Conservation (phyloP, 2,329 filamentous ascomycete genomes). For the Venturia nashicola region DNA sequence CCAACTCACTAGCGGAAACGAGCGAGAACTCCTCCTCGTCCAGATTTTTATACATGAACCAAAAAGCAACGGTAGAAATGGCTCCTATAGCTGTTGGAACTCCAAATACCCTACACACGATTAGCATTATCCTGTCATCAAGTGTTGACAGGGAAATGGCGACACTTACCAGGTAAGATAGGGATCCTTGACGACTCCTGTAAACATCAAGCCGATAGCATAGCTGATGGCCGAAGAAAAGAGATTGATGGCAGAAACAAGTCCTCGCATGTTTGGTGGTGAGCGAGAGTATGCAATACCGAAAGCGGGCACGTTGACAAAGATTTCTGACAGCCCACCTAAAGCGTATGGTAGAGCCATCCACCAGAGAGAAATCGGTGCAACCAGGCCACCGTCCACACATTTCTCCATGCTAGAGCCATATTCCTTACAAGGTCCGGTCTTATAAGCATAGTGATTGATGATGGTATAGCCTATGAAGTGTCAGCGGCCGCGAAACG, state of each 20-base stretch:
- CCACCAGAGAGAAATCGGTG: conserved; percentile 4
- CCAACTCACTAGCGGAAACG: not conserved
- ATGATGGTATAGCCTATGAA: not conserved
- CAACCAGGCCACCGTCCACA: not conserved
- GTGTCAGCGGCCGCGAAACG: not conserved
- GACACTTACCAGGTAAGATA: conserved; percentile 7
- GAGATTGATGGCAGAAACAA: conserved; percentile 38
- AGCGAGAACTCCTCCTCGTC: conserved; percentile 6
- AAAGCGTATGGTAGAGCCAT: conserved; percentile 3
- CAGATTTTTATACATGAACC: conserved; percentile 1
- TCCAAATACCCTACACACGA: not conserved
- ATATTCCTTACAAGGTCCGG: not conserved
- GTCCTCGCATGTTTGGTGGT: conserved; percentile 39
- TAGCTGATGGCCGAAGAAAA: conserved; percentile 37
- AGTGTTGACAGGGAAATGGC: no score
- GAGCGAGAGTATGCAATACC: conserved; percentile 41
- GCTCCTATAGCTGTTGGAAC: not conserved
- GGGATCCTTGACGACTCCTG: not conserved
- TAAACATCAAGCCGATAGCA: conserved; percentile 29
- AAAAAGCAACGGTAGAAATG: conserved; percentile 1
- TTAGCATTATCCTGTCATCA: not conserved
- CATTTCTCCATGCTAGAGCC: not conserved
- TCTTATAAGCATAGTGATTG: conserved; percentile 3
- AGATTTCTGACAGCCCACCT: conserved; percentile 13
- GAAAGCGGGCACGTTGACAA: conserved; percentile 39